Evolutionary conservation across 2,329 filamentous ascomycete genomes (phyloP).

Genomic region (Alternaria consortialis): DNA sequence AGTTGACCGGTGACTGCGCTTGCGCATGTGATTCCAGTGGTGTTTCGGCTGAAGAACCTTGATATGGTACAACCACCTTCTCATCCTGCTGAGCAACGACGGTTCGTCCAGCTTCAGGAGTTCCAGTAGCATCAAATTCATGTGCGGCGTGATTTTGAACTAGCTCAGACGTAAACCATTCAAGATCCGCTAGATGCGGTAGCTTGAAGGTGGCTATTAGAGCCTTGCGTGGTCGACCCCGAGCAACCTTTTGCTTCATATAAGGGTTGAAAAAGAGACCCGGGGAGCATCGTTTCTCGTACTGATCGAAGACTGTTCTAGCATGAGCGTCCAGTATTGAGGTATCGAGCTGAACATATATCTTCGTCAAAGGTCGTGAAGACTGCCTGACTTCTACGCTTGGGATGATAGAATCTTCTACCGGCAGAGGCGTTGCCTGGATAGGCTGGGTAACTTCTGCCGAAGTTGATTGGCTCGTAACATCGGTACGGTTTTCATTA

Average conservation of each 20-base stretch:
- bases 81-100: not conserved
- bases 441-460: not conserved
- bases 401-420: not conserved
- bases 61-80: no score
- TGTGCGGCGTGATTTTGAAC: not conserved
- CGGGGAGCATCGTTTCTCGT: conserved; percentile 42
- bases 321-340: conserved; percentile 15
- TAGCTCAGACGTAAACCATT: conserved; percentile 44
- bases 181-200: conserved; percentile 41
- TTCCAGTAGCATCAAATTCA: not conserved
- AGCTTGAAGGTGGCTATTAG: conserved; percentile 56
- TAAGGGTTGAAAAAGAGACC: conserved; percentile 58
- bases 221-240: conserved; percentile 55
- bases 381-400: conserved; percentile 1
- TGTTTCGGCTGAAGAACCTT: not conserved
- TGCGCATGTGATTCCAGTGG: not conserved
- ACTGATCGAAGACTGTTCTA: conserved; percentile 36
- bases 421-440: not conserved
- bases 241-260: conserved; percentile 47
- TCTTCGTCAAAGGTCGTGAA: not conserved
- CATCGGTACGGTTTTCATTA: not conserved
- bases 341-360: conserved; percentile 4
- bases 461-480: not conserved
- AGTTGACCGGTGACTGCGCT: not conserved
- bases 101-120: not conserved